These are phyloP conservation scores for Salix koriyanagi DNA, from an alignment of 345 rosid species.

Conservation along the genomic window DNA sequence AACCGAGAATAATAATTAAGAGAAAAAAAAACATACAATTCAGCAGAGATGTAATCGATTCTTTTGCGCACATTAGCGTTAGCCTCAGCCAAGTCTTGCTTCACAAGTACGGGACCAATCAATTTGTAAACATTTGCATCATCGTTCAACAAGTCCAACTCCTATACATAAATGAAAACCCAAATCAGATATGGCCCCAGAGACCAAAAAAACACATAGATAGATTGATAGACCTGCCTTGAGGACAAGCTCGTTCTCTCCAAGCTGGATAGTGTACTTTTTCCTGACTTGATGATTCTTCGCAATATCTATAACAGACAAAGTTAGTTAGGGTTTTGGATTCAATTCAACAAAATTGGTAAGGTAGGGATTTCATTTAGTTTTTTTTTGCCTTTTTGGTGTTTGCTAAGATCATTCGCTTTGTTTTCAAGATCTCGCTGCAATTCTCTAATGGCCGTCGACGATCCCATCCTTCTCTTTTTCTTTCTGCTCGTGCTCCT, in stretches of 20 bases:
- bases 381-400: constrained; percentile 59
- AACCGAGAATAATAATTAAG: not conserved
- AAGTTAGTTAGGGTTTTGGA: not conserved
- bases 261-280: constrained; percentile 90
- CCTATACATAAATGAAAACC: constrained; percentile 34
- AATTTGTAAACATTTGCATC: constrained; percentile 89
- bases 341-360: not conserved
- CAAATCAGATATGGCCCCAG: not conserved
- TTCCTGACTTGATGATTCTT: constrained; percentile 89
- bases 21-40: constrained; percentile 46
- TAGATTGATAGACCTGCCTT: constrained; percentile 59
- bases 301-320: constrained; percentile 52
- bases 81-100: constrained; percentile 94
- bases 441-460: constrained; percentile 61
- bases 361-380: not conserved
- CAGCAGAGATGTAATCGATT: constrained; percentile 89
- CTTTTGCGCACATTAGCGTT: constrained; percentile 94
- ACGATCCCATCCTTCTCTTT: constrained; percentile 50
- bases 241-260: constrained; percentile 94
- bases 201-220: not conserved
- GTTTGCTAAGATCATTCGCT: constrained; percentile 73
- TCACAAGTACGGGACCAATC: constrained; percentile 96
- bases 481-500: not conserved
- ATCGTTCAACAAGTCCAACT: constrained; percentile 76
- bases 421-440: constrained; percentile 77